Base-by-base conservation (phyloP, 1,284 basidiomycete species). In the Melanopsichium pennsylvanicum region DNA sequence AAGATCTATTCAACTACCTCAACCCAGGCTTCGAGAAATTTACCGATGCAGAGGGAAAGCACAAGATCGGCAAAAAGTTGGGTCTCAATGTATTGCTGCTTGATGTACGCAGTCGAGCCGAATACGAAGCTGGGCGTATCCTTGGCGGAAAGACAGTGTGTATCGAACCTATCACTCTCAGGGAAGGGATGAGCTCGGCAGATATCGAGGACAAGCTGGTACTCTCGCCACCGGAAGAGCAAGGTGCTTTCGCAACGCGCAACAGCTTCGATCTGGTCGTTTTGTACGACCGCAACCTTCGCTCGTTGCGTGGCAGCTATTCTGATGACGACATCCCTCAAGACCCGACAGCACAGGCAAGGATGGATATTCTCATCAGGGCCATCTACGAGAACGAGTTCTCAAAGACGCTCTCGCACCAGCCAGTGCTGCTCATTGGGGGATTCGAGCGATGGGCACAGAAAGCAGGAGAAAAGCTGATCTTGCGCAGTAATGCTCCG, bases 201-300 rank as follows among this genome's bases (percentile, higher is more conserved):
- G 84, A 85, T 16, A 86, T 97, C 16, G 92, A 96, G 81, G 86
- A 90, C 58, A 86, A 91, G 0, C 85, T 96, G 46, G 83, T 87
- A 1, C 83, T 92, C 18, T 88, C 87, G 1, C 90, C 93, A 0
- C 84, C 85, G 21, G 80, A 85, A 32, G 93, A 97, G 82, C 85
- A 84, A 34, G 84, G 84, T 1, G 83, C 90, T 16, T 97, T 97
- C 81, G 82, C 84, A 22, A 88, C 90, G 54, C 89, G 95, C 23
- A 87, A 92, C 76, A 88, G 89, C 72, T 96, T 91, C 81, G 93
- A 97, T 71, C 82, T 96, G 13, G 87, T 97, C n/a, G 90, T 90
- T 10, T 83, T 97, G 2, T 93, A 93, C 81, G 94, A 98, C 81
- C 82, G 86, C 37, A 82, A 69, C 32, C 60, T 69, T 12, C 60